Evolutionary conservation across 2,329 filamentous ascomycete genomes (phyloP), one percentile per base, ranked within the genome.

Genomic region (Aspergillus sergii): DNA sequence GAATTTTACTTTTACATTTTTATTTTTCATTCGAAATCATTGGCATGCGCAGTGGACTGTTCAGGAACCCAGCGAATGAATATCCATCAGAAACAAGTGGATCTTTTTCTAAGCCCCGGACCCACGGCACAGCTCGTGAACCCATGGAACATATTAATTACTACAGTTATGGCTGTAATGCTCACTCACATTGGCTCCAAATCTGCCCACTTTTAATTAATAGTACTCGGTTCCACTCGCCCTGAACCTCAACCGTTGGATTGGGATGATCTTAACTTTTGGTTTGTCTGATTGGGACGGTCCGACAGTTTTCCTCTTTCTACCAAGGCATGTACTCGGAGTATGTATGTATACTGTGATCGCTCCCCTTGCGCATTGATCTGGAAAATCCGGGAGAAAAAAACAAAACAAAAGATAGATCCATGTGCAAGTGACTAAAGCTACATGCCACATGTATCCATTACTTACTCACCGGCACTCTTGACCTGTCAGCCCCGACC

Each of bases 111-210:
- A 34, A 60, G 36, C 50, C 58, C 26, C 41, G 56, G 56, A 48
- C 41, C 56, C 56, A 58, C 56, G 19, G n/a, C 16, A 32, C 48
- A 32, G 48, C 48, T 51, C 28, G 48, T 51, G 48, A 51, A 51
- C 48, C 48, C 28, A 51, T 51, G 26, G 48, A 19, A 23, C 28
- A 28, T 28, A 34, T 21, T 12, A 19, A 11, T 21, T 51, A n/a
- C 34, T 32, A 6, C 16, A 12, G 34, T 11, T 34, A 34, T 34
- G 32, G 32, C 10, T 34, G 32, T 11, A 11, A 34, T 34, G 32
- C 34, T 36, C 14, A 26, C 19, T 14, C 26, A 32, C 46, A 50
- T 14, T 51, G 16, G 26, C 46, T 51, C 12, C 19, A 28, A 50
- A 19, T 16, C 6, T 16, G 14, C 14, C 34, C 34, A 36, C 34